Evolutionary conservation across 176 grass and related monocot species (phyloP).

Genomic region (Cenchrus purpureus): DNA sequence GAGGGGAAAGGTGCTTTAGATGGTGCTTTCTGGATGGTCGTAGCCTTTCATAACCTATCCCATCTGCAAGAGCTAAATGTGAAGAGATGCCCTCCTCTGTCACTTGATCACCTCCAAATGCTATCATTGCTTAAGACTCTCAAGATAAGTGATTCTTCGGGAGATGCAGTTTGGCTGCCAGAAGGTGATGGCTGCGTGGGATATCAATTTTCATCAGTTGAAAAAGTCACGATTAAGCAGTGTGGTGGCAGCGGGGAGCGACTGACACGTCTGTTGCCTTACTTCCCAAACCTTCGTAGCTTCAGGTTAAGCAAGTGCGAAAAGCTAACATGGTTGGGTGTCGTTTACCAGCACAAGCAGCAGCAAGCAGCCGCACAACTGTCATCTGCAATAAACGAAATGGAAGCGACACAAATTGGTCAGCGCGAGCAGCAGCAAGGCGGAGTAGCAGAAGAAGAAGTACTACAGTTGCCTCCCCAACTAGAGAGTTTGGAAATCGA

Average conservation of each 20-base stretch:
- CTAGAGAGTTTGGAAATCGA: fast-evolving
- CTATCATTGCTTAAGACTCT: background rate
- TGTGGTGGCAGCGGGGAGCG: background rate
- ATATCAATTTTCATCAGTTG: background rate
- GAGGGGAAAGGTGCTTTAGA: background rate
- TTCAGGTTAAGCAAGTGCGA: fast-evolving
- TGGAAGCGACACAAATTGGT: background rate
- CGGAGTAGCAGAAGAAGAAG: background rate
- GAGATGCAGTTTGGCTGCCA: fast-evolving
- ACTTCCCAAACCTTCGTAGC: fast-evolving
- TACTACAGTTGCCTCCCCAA: background rate
- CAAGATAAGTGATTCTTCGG: fast-evolving
- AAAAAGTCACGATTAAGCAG: fast-evolving
- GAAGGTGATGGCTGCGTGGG: fast-evolving
- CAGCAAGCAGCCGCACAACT: too few species aligned
- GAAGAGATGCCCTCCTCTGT: background rate
- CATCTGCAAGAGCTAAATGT: fast-evolving
- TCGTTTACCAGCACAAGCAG: background rate
- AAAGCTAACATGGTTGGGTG: background rate
- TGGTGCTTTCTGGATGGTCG: background rate
- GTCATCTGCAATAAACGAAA: background rate
- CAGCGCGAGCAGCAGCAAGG: background rate
- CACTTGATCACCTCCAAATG: background rate
- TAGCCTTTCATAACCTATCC: slow-evolving; percentile 1
- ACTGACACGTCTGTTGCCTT: background rate